Conservation (phyloP, 2,329 filamentous ascomycete genomes). For the Chrysosphaeria jannelii region DNA sequence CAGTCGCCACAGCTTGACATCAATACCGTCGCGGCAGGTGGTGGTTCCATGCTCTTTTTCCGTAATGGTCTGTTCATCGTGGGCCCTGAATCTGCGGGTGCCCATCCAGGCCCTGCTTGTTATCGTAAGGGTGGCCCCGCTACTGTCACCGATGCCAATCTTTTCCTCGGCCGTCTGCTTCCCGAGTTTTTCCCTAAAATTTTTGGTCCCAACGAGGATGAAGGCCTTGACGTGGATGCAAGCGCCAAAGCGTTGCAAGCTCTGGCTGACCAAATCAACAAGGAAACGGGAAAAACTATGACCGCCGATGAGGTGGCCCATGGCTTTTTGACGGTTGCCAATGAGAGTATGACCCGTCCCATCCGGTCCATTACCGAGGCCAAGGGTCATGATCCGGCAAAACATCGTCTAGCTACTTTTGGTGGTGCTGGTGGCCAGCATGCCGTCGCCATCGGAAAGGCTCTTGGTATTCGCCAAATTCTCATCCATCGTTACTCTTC, state of each 20-base stretch:
- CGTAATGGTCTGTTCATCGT: constrained; percentile 73
- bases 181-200: constrained; percentile 90
- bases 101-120: constrained; percentile 70
- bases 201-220: constrained; percentile 67
- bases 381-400: constrained; percentile 70
- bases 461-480: constrained; percentile 59
- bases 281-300: constrained; percentile 41
- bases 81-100: constrained; percentile 65
- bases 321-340: constrained; percentile 70
- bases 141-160: constrained; percentile 80
- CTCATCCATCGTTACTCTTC: constrained; percentile 69
- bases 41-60: constrained; percentile 63
- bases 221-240: constrained; percentile 45
- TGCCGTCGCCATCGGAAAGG: constrained; percentile 68
- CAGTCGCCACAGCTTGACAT: constrained; percentile 82
- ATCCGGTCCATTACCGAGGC: constrained; percentile 80
- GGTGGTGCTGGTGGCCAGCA: constrained; percentile 80
- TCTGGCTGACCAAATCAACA: constrained; percentile 48
- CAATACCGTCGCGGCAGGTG: constrained; percentile 80
- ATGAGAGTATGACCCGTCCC: constrained; percentile 72
- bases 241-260: constrained; percentile 49
- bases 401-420: constrained; percentile 74
- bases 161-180: constrained; percentile 55
- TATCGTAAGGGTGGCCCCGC: constrained; percentile 73
- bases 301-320: constrained; percentile 61